A percentile compares a stretch with the other conserved stretches of the same genome.
Evolutionary conservation across 768 basidiomycete species (phyloP).

Genomic region (Austroboletus eburneus): DNA sequence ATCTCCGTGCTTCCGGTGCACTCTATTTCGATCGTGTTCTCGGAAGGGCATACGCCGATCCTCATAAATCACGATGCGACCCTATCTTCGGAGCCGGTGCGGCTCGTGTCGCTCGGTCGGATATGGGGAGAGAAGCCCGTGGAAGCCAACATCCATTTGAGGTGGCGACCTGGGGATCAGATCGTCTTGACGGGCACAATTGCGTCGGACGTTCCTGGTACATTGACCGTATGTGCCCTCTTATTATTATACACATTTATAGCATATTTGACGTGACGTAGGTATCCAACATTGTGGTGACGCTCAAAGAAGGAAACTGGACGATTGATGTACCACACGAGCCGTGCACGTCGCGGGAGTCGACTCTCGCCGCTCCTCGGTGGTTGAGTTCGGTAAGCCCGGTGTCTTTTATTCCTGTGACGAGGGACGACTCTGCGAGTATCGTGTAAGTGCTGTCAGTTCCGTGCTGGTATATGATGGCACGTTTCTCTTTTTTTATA

Average conservation of each 20-base stretch:
- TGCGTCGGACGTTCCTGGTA: conserved; percentile 43
- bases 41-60: conserved; percentile 44
- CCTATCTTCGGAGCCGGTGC: conserved; percentile 11
- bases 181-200: conserved; percentile 62
- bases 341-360: conserved; percentile 36
- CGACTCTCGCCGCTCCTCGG: conserved; percentile 27
- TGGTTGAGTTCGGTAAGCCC: conserved; percentile 63
- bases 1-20: conserved; percentile 60
- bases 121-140: conserved; percentile 36
- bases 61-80: conserved; percentile 42
- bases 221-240: conserved; percentile 47
- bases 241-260: too few species aligned
- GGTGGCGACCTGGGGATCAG: conserved; percentile 53
- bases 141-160: conserved; percentile 40
- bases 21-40: conserved; percentile 57
- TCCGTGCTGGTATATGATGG: background rate
- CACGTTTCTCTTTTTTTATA: conserved; percentile 1
- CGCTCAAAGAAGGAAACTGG: conserved; percentile 62
- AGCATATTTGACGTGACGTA: too few species aligned
- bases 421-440: conserved; percentile 41
- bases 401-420: conserved; percentile 48
- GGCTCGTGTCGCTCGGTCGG: conserved; percentile 40
- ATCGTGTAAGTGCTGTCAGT: conserved; percentile 40
- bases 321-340: conserved; percentile 58
- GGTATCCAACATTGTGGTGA: conserved; percentile 47